These are phyloP conservation scores for Malus fusca DNA, from an alignment of 306 rosid species.

Conservation along the genomic window DNA sequence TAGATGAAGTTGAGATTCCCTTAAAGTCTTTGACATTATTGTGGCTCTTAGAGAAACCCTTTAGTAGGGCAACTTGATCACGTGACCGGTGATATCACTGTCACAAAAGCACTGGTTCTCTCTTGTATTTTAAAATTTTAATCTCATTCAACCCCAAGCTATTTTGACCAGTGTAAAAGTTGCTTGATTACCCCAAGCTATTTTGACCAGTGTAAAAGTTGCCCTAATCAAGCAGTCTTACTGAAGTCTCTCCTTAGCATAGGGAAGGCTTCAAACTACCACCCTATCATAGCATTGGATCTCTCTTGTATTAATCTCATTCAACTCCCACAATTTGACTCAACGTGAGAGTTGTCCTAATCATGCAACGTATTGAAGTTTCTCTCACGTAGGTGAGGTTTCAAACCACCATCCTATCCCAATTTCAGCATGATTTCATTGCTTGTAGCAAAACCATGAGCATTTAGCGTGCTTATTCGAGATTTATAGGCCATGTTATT, in stretches of 20 bases:
- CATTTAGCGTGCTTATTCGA: too few relatives aligned
- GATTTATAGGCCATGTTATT: background rate
- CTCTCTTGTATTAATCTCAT: too few relatives aligned
- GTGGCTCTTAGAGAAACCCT: background rate
- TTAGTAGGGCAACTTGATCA: background rate
- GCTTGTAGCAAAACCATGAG: too few relatives aligned
- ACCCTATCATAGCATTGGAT: background rate
- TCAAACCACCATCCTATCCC: background rate
- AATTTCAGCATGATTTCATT: background rate
- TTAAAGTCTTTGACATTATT: too few relatives aligned
- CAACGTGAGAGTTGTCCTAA: background rate
- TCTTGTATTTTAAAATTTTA: too few relatives aligned
- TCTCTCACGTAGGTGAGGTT: background rate
- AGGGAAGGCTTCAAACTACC: background rate
- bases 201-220: too few relatives aligned
- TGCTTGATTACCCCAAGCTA: too few relatives aligned
- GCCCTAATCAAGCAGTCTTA: too few relatives aligned
- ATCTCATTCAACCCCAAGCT: background rate
- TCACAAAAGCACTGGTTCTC: too few relatives aligned
- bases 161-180: too few relatives aligned
- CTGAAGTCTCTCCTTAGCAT: background rate
- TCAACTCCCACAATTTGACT: too few relatives aligned
- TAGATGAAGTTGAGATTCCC: too few relatives aligned
- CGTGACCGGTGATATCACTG: background rate
- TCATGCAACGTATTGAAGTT: background rate